phyloP scores from a whole-genome alignment of 2,329 filamentous ascomycete species.

The Neonectria coccinea region DNA sequence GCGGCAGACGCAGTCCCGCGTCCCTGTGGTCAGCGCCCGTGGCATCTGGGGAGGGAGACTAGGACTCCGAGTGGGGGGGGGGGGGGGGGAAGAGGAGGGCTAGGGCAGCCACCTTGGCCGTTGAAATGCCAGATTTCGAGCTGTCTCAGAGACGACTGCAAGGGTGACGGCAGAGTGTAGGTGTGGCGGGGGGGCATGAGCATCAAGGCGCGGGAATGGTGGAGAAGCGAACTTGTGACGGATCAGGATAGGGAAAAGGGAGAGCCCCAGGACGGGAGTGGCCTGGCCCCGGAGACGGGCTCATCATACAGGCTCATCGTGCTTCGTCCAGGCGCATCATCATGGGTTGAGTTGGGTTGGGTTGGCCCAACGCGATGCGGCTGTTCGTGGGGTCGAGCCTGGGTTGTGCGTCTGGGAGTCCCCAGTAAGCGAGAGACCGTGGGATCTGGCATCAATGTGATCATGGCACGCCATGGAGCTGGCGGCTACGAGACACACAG shows the following conservation, averaged over 20 bases:
- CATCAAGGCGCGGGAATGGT: constrained; percentile 42
- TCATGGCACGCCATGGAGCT: constrained; percentile 28
- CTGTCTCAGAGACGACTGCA: constrained; percentile 46
- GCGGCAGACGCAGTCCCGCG: constrained; percentile 26
- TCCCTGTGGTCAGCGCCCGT: constrained; percentile 28
- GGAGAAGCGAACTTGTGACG: constrained; percentile 39
- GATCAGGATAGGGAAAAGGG: constrained; percentile 26
- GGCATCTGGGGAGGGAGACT: constrained; percentile 35
- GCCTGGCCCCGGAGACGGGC: constrained; percentile 25
- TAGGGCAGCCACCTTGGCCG: constrained; percentile 38
- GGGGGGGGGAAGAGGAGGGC: constrained; percentile 3
- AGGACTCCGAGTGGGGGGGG: constrained; percentile 29
- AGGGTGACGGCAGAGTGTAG: constrained; percentile 45
- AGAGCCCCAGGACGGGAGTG: constrained; percentile 25
- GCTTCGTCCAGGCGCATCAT: not conserved
- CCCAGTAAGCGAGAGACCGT: constrained; percentile 9
- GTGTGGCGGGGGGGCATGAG: constrained; percentile 38
- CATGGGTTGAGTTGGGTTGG: constrained; percentile 25
- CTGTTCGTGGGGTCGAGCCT: constrained; percentile 2
- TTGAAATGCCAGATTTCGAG: constrained; percentile 47
- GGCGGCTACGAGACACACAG: constrained; percentile 30
- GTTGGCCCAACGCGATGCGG: constrained; percentile 24
- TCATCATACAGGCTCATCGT: constrained; percentile 29
- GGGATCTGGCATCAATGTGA: constrained; percentile 31
- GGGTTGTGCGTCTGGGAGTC: constrained; percentile 5